Percentiles rank a stretch among this genome's conserved stretches.
phyloP scores from a whole-genome alignment of 129 eudicot genomes.

The Logfia minima region DNA sequence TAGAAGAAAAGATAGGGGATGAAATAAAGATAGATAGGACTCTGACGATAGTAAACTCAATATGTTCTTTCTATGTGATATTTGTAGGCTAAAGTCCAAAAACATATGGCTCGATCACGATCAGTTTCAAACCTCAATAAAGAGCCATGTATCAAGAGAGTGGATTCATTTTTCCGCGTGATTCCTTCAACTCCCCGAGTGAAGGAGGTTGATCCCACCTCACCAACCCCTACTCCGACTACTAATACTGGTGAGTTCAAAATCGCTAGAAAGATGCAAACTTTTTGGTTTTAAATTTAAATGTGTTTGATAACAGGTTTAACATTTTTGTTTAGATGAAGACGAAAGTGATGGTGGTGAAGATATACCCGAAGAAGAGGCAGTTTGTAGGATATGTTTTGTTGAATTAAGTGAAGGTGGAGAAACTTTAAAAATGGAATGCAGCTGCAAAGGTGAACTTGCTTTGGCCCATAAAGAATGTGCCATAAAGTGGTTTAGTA shows the following conservation, averaged over 20 bases:
- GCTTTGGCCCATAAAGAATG: slow-evolving; percentile 96
- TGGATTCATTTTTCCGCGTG: slow-evolving; percentile 82
- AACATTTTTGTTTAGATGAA: slow-evolving; percentile 39
- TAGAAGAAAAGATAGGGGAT: not conserved
- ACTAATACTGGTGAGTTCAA: slow-evolving; percentile 49
- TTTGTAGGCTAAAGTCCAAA: slow-evolving; percentile 49
- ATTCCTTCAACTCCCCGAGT: slow-evolving; percentile 71
- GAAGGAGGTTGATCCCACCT: slow-evolving; percentile 49
- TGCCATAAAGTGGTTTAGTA: slow-evolving; percentile 90
- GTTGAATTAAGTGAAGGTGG: slow-evolving; percentile 96
- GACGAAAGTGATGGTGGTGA: slow-evolving; percentile 51
- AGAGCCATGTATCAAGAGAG: slow-evolving; percentile 42
- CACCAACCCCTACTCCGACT: slow-evolving; percentile 33
- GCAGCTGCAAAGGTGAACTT: slow-evolving; percentile 96
- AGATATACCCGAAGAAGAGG: slow-evolving; percentile 96
- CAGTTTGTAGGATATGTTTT: slow-evolving; percentile 90
- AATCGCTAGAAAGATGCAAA: not conserved
- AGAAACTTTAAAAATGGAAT: slow-evolving; percentile 91
- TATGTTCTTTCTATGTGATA: slow-evolving; percentile 18
- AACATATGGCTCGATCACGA: slow-evolving; percentile 63
- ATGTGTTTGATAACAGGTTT: slow-evolving; percentile 2
- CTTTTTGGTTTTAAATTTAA: not conserved
- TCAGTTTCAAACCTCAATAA: slow-evolving; percentile 65
- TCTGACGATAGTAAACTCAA: not conserved
- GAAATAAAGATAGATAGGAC: not conserved